Base-by-base conservation (phyloP, 176 grass and related monocot genomes). In the Ensete glaucum region DNA sequence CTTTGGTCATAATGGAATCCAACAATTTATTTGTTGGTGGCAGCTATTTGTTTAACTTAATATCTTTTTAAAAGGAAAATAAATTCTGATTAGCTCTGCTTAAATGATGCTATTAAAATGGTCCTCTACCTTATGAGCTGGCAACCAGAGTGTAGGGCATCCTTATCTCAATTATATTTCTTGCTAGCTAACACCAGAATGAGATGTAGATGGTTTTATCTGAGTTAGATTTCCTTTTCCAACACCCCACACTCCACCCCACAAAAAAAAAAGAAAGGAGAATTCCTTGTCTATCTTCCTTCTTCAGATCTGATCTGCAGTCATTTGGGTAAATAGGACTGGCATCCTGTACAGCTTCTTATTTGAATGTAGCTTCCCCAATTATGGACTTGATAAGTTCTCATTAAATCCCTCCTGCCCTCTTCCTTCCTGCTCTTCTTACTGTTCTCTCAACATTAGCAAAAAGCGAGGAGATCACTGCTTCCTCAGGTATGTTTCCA, bases 401-500 rank as follows among this genome's bases (percentile, higher is more conserved):
- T 5, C 6, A 60, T n/a, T 60, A 3, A 60, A 57, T 16, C 3
- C 16, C 15, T 20, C 57, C 57, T n/a, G 17, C 8, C 8, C n/a
- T 60, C 57, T 9, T n/a, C 1, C n/a, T 8, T 21, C 34, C 34
- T 43, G 34, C 34, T 43, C 34, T 43, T 43, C 34, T 43, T 3
- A 43, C 34, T 43, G 34, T 60, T 60, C 4, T 19, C 4, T 60
- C 3, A 60, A 60, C 57, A 20, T n/a, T 17, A 60, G 17, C 57
- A 60, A 43, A 43, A 43, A 0, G 34, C 4, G 34, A 43, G 57
- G 57, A 57, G 55, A 12, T 16, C 17, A 57, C 55, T 57, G 4
- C 53, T 34, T 81, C 10, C 52, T 52, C 49, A 75, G 71, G 79
- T 81, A 68, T 67, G 70, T 20, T 64, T 1, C 59, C 34, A 43